Evolutionary conservation across 352 stramenopile species (phyloP).

Genomic region (Phytopythium sindhum): DNA sequence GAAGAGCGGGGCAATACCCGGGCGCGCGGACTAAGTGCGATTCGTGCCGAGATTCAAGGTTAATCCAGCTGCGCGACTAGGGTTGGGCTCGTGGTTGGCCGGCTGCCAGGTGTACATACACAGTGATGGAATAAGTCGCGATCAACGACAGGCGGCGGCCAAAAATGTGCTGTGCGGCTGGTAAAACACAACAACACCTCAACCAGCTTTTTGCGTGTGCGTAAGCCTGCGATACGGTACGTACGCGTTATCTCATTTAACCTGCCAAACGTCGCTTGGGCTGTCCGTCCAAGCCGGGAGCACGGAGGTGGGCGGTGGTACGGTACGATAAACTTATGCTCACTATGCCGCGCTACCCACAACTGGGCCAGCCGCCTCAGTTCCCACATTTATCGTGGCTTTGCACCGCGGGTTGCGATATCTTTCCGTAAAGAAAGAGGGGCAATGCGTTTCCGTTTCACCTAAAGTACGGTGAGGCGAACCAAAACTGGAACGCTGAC

Average conservation of each 20-base stretch:
- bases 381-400: no score
- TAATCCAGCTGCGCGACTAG: slow-evolving; percentile 4
- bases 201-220: not conserved
- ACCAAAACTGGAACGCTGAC: no score
- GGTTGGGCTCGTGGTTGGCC: not conserved
- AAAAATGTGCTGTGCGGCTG: not conserved
- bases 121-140: not conserved
- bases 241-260: not conserved
- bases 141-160: not conserved
- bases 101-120: not conserved
- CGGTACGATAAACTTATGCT: no score
- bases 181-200: not conserved
- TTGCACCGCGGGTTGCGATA: slow-evolving; percentile 2
- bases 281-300: no score
- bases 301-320: not conserved
- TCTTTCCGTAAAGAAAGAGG: slow-evolving; percentile 1
- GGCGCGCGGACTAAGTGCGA: not conserved
- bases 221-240: not conserved
- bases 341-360: not conserved
- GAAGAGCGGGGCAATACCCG: not conserved
- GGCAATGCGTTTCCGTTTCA: slow-evolving; percentile 7
- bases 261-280: not conserved
- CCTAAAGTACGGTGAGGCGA: not conserved
- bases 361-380: no score
- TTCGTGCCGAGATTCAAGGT: not conserved